Percentiles rank a stretch among this genome's conserved stretches.
These are phyloP conservation scores for Diddensiella caesifluorescens DNA, from an alignment of 805 yeast genomes.

Conservation along the genomic window DNA sequence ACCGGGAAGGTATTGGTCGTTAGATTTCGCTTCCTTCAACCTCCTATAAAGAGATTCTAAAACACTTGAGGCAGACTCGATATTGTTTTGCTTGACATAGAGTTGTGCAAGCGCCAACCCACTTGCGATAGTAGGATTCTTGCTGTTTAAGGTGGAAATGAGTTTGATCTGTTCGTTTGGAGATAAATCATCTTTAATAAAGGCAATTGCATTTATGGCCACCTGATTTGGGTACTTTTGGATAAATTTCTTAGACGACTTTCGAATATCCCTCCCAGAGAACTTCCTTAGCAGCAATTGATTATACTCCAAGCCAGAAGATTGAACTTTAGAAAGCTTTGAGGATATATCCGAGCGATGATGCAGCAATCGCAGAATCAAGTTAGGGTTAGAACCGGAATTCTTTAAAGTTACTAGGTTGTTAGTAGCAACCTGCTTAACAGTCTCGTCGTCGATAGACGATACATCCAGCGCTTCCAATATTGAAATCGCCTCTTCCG, in stretches of 20 bases:
- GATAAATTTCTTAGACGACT: conserved; percentile 20
- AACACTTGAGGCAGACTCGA: conserved; percentile 24
- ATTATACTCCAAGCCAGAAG: conserved; percentile 34
- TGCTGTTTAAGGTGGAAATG: conserved; percentile 24
- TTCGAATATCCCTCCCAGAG: conserved; percentile 29
- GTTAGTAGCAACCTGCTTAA: conserved; percentile 16
- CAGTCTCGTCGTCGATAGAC: conserved; percentile 11
- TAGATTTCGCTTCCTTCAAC: conserved; percentile 3
- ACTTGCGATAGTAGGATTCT: conserved; percentile 26
- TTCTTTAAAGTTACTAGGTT: conserved; percentile 13
- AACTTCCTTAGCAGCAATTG: conserved; percentile 36
- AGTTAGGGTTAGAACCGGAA: conserved; percentile 19
- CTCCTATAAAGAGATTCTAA: conserved; percentile 23
- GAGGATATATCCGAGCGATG: conserved; percentile 9
- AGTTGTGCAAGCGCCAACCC: conserved; percentile 30
- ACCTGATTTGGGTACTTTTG: conserved; percentile 17
- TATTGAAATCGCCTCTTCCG: conserved; percentile 35
- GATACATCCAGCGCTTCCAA: conserved; percentile 33
- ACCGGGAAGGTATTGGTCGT: conserved; percentile 37
- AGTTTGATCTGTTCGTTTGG: conserved; percentile 19
- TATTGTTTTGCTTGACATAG: conserved; percentile 21
- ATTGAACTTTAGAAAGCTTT: conserved; percentile 5
- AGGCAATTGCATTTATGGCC: conserved; percentile 11
- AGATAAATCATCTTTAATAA: neutral
- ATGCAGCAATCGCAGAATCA: conserved; percentile 17